Conservation (phyloP, 108 stramenopile species). For the Bacterosira constricta region DNA sequence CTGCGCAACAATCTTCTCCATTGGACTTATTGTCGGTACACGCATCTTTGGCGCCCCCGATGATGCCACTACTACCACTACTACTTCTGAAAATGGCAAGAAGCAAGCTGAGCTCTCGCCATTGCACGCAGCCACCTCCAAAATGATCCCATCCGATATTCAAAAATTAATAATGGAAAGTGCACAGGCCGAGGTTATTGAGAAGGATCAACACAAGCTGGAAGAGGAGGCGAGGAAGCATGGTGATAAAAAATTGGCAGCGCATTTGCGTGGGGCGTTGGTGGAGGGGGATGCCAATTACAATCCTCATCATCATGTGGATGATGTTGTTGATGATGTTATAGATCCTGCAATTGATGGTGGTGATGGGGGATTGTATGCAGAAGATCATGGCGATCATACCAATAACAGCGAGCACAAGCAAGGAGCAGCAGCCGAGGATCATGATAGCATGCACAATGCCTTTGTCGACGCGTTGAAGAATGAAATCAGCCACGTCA, state of each 20-base stretch:
- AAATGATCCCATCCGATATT: conserved; percentile 7
- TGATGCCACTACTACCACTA: neutral
- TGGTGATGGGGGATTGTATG: conserved; percentile 29
- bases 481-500: neutral
- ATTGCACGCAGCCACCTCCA: conserved; percentile 24
- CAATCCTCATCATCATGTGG: conserved; percentile 46
- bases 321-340: conserved; percentile 29
- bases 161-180: conserved; percentile 41
- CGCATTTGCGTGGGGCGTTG: conserved; percentile 29
- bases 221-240: conserved; percentile 17
- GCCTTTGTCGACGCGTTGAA: neutral
- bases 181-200: conserved; percentile 33
- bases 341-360: neutral
- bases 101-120: conserved; percentile 22
- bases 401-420: neutral
- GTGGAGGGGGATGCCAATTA: conserved; percentile 47
- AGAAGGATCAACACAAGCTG: conserved; percentile 10
- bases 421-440: neutral
- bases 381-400: conserved; percentile 9
- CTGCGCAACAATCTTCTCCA: conserved; percentile 25
- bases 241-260: conserved; percentile 20
- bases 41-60: conserved; percentile 17
- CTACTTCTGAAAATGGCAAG: neutral
- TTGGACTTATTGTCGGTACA: conserved; percentile 33
- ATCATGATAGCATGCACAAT: neutral